These are phyloP conservation scores for Hansenula lynferdii DNA, from an alignment of 1,139 yeast species.

Conservation along the genomic window DNA sequence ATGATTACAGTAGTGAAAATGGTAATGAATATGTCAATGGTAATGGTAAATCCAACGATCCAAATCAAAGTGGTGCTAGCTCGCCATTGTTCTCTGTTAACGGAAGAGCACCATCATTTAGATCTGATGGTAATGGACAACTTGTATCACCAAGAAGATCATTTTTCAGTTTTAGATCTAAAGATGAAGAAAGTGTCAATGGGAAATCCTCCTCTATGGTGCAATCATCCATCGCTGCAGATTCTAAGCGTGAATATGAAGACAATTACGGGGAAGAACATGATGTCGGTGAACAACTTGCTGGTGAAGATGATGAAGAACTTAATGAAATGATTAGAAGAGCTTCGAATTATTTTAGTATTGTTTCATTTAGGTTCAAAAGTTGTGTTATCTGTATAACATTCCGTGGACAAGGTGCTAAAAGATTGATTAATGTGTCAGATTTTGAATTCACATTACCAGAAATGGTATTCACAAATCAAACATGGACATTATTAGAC, in stretches of 20 bases:
- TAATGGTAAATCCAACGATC: no score
- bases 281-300: background rate
- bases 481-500: slow-evolving; percentile 51
- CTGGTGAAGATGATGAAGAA: slow-evolving; percentile 30
- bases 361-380: slow-evolving; percentile 42
- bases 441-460: slow-evolving; percentile 54
- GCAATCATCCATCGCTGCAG: no score
- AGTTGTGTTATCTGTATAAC: slow-evolving; percentile 50
- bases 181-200: slow-evolving; percentile 2
- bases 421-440: slow-evolving; percentile 55
- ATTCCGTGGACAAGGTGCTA: slow-evolving; percentile 53
- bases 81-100: background rate
- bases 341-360: slow-evolving; percentile 53
- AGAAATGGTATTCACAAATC: slow-evolving; percentile 39
- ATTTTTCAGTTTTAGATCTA: slow-evolving; percentile 4
- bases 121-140: background rate
- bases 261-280: background rate
- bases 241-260: background rate
- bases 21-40: no score
- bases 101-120: background rate
- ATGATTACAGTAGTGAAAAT: no score
- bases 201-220: no score
- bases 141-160: slow-evolving; percentile 6
- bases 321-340: slow-evolving; percentile 54
- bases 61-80: no score